Percentiles rank a stretch among this genome's conserved stretches.
Conservation (phyloP, 345 rosid species). For the Citrus australasica region DNA sequence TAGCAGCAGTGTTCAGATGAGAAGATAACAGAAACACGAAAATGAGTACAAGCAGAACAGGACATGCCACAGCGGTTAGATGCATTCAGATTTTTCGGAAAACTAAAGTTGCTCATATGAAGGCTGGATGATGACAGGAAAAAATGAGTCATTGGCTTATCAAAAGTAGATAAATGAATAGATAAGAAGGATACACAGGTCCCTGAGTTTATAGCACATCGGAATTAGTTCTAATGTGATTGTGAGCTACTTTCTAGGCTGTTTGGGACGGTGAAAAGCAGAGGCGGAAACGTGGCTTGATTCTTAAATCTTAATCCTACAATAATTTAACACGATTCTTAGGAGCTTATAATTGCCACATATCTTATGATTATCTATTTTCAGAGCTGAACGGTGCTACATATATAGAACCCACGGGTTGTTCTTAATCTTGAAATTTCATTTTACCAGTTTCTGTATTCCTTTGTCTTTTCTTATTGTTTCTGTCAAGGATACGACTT, state of each 20-base stretch:
- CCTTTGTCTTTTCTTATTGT: background rate
- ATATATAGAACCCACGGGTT: background rate
- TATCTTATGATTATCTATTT: background rate
- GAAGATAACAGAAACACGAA: slow-evolving; percentile 7
- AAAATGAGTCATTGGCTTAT: background rate
- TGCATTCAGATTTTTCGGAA: slow-evolving; percentile 5
- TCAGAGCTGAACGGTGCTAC: background rate
- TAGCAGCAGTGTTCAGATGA: slow-evolving; percentile 10
- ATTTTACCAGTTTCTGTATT: background rate
- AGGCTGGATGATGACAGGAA: background rate
- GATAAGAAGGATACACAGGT: background rate
- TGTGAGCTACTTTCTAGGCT: slow-evolving; percentile 15
- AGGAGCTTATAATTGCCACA: too few species aligned
- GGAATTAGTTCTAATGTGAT: background rate
- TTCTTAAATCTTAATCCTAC: background rate
- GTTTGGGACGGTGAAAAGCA: background rate
- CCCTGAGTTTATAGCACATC: background rate
- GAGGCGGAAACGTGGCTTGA: background rate
- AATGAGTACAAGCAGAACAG: slow-evolving; percentile 13
- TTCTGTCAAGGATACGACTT: background rate
- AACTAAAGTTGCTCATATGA: background rate
- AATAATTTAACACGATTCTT: background rate
- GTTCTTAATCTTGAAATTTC: background rate
- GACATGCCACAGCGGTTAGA: background rate
- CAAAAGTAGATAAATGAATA: background rate